Percentiles rank a stretch among this genome's conserved stretches.
phyloP scores from a whole-genome alignment of 1,139 yeast genomes.

The Meyerozyma guilliermondii region DNA sequence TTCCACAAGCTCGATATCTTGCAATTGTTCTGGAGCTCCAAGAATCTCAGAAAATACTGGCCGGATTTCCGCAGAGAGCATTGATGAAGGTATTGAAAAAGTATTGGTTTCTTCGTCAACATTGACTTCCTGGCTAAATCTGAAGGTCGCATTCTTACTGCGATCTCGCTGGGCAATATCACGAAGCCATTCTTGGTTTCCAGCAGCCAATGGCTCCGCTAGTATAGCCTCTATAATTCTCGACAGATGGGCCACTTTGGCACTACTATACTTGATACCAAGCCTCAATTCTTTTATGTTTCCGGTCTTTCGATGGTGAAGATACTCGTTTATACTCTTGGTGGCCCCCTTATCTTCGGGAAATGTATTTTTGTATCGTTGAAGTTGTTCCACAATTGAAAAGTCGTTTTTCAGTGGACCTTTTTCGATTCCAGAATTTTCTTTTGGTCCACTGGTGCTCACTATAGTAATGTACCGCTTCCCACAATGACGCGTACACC shows the following conservation, averaged over 20 bases:
- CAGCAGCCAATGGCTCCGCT: conserved; percentile 39
- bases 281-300: conserved; percentile 16
- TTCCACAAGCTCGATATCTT: conserved; percentile 23
- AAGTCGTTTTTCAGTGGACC: not conserved
- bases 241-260: conserved; percentile 15
- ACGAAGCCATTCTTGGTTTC: conserved; percentile 28
- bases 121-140: conserved; percentile 9
- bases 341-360: conserved; percentile 22
- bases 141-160: conserved; percentile 15
- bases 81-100: conserved; percentile 28
- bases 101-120: conserved; percentile 4
- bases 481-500: not conserved
- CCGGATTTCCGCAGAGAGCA: conserved; percentile 25
- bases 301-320: conserved; percentile 9
- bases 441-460: not conserved
- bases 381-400: conserved; percentile 5
- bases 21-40: not conserved
- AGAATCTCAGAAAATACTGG: conserved; percentile 15
- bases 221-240: conserved; percentile 31
- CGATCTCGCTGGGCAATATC: conserved; percentile 19
- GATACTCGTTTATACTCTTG: conserved; percentile 13
- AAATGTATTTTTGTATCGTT: conserved; percentile 16
- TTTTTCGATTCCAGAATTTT: not conserved
- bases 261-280: conserved; percentile 26
- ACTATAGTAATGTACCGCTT: not conserved